phyloP scores from a whole-genome alignment of 208 protist species.

The Herpetomonas samuelpessoai region DNA sequence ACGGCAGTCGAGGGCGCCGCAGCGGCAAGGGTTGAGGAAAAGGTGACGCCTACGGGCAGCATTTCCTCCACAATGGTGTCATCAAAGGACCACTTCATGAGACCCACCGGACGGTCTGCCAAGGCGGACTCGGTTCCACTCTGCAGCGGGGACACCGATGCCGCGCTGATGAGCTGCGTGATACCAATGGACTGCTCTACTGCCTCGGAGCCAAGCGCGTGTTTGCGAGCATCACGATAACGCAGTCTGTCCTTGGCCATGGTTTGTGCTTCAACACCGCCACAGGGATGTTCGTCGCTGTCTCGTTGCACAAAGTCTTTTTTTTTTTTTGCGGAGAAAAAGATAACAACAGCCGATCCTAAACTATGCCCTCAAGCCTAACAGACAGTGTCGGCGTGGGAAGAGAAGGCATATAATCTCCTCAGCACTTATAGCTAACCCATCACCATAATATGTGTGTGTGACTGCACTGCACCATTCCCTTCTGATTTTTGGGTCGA shows the following conservation, averaged over 20 bases:
- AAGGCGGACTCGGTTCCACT: conserved; percentile 1
- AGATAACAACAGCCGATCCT: background rate
- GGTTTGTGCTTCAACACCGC: background rate
- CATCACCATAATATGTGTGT: background rate
- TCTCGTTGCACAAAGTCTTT: too few relatives aligned
- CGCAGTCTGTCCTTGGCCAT: conserved; percentile 77
- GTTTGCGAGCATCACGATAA: conserved; percentile 46
- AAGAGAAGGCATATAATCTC: too few relatives aligned
- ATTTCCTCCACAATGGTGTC: conserved; percentile 75
- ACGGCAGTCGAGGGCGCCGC: background rate
- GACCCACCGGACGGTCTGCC: conserved; percentile 35
- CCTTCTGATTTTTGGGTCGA: too few relatives aligned
- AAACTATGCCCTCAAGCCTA: too few relatives aligned
- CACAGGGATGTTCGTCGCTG: background rate
- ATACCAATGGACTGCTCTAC: conserved; percentile 71
- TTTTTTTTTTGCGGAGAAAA: background rate
- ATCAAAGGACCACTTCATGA: conserved; percentile 89
- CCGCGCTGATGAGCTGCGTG: conserved; percentile 20
- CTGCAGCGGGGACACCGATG: background rate
- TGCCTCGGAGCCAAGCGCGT: conserved; percentile 35
- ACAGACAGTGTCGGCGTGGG: too few relatives aligned
- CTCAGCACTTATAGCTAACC: too few relatives aligned
- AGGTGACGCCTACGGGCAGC: conserved; percentile 23
- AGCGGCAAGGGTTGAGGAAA: background rate
- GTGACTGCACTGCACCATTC: conserved; percentile 2